Base-by-base conservation (phyloP, 2,329 filamentous ascomycete genomes). In the Madurella fahalii region DNA sequence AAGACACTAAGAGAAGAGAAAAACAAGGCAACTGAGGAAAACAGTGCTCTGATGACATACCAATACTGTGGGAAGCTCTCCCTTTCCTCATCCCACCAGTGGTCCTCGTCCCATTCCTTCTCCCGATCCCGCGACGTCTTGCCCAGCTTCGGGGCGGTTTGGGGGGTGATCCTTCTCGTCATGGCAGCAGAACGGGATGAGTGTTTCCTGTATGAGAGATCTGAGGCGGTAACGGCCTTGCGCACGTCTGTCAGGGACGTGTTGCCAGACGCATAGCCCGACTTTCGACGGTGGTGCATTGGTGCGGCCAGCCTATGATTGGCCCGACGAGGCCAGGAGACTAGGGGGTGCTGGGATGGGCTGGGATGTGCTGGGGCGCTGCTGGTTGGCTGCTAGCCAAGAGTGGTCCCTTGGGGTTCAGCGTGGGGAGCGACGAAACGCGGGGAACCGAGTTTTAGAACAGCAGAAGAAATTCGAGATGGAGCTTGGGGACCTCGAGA, bases 1-100 rank as follows among this genome's bases (percentile, higher is more conserved):
- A 56, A 53, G 34, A 52, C 54, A 43, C 51, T 46, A 31, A 44
- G 40, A 66, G 62, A 58, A 49, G 60, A 47, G 40, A 58, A 53
- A 50, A 25, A 25, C 25, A 25, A 25, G 25, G 25, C 25, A 25
- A 25, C n/a, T n/a, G 58, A 49, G 54, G 20, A 43, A 54, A 53
- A 50, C 51, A 61, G 41, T 41, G 59, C 40, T 55, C 13, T 37
- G 47, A 42, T 47, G 54, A 78, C 81, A 54, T 77, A 86, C 83
- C 83, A 86, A 65, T 76, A 85, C 66, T 85, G 82, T 18, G 82
- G 82, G 59, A 86, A 85, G 68, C 78, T 83, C 64, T 85, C 82
- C 52, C 80, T 74, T 64, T 83, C 81, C 52, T 84, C 77, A 50
- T 81, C 77, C 67, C 73, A 80, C 66, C 73, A 74, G 47, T 69